Conservation (phyloP, 176 grass and related monocot genomes). For the Oryza glaberrima region DNA sequence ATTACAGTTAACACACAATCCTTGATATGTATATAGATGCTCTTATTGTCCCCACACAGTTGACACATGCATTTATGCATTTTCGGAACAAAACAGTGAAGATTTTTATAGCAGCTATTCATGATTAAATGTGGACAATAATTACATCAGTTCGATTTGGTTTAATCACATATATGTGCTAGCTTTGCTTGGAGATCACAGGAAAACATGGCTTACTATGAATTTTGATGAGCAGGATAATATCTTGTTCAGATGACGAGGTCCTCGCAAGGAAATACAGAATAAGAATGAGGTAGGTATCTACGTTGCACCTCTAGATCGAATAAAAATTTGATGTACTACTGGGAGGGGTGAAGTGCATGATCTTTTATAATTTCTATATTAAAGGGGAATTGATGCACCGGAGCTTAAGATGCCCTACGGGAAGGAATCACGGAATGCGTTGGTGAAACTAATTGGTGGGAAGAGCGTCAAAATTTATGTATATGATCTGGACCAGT, state of each 20-base stretch:
- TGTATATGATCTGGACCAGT: slow-evolving; percentile 56
- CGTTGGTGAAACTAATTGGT: slow-evolving; percentile 56
- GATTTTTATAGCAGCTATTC: background rate
- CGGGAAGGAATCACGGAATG: slow-evolving; percentile 58
- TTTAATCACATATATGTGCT: background rate
- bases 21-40: background rate
- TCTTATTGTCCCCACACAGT: background rate
- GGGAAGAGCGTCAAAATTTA: slow-evolving; percentile 53
- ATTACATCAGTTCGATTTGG: background rate
- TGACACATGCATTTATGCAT: background rate
- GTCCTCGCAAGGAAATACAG: slow-evolving; percentile 63
- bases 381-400: slow-evolving; percentile 71
- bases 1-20: background rate
- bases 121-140: background rate
- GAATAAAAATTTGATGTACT: background rate
- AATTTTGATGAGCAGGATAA: slow-evolving; percentile 44
- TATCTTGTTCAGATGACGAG: slow-evolving; percentile 34
- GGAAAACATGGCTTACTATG: slow-evolving; percentile 21
- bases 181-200: background rate
- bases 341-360: slow-evolving; percentile 1
- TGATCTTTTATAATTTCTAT: background rate
- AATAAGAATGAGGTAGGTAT: slow-evolving; percentile 82
- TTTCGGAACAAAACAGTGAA: background rate
- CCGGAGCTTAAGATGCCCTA: slow-evolving; percentile 59
- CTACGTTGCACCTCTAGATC: background rate